Conservation (phyloP, 257 asterid genomes). For the Cinchona pubescens region DNA sequence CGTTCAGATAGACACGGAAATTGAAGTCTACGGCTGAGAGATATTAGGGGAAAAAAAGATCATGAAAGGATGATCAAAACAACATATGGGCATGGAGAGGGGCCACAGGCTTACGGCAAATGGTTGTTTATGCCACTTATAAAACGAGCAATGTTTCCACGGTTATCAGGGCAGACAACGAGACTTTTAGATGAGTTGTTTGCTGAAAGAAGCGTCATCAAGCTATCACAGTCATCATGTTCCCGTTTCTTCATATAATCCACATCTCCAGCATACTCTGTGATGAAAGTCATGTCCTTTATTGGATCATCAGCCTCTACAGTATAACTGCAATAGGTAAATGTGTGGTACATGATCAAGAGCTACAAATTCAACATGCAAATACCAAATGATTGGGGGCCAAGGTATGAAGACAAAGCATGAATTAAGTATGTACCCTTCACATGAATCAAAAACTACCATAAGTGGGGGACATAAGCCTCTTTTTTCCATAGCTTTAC, state of each 20-base stretch:
- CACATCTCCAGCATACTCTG: slow-evolving; percentile 84
- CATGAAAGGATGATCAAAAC: not conserved
- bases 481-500: slow-evolving; percentile 53
- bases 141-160: slow-evolving; percentile 79
- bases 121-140: slow-evolving; percentile 84
- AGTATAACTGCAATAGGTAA: slow-evolving; percentile 65
- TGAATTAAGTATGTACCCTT: slow-evolving; percentile 54
- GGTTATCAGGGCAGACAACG: slow-evolving; percentile 81
- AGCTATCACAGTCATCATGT: slow-evolving; percentile 75
- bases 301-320: slow-evolving; percentile 88
- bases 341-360: too few species aligned
- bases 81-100: slow-evolving; percentile 10
- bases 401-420: slow-evolving; percentile 4
- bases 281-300: slow-evolving; percentile 70
- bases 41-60: slow-evolving; percentile 2
- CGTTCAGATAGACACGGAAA: slow-evolving; percentile 10
- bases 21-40: slow-evolving; percentile 2
- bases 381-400: slow-evolving; percentile 10
- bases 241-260: slow-evolving; percentile 72
- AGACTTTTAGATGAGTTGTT: slow-evolving; percentile 55
- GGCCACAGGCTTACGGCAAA: slow-evolving; percentile 52
- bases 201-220: slow-evolving; percentile 87
- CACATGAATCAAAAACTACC: slow-evolving; percentile 64
- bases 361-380: slow-evolving; percentile 11
- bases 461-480: slow-evolving; percentile 80